These are phyloP conservation scores for Polygonum aviculare DNA, from an alignment of 148 eudicot species.

Conservation along the genomic window DNA sequence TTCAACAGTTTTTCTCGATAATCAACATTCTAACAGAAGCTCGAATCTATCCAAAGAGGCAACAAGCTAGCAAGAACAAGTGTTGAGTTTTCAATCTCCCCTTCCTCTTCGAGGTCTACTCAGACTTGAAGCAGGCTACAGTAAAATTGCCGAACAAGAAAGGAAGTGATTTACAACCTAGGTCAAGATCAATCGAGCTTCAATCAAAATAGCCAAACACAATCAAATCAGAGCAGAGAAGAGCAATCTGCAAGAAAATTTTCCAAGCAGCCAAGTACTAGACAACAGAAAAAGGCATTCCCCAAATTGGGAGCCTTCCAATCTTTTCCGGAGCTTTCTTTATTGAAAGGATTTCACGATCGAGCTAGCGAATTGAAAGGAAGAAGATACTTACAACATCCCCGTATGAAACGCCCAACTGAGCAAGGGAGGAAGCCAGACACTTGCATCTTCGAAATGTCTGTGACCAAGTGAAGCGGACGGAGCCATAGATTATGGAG, in stretches of 20 bases:
- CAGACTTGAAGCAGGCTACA: neutral
- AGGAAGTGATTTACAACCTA: neutral
- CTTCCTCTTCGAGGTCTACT: neutral
- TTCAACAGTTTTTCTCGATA: neutral
- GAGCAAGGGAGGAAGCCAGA: conserved; percentile 35
- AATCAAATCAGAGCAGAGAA: neutral
- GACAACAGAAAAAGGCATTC: too few relatives aligned
- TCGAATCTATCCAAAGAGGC: neutral
- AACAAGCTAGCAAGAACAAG: neutral
- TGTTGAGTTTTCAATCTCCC: neutral
- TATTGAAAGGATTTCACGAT: neutral
- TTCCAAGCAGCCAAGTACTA: too few relatives aligned
- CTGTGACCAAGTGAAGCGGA: conserved; percentile 31
- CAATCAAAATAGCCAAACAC: neutral
- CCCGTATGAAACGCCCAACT: conserved; percentile 21
- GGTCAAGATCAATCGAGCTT: neutral
- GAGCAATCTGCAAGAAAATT: neutral
- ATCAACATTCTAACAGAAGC: neutral
- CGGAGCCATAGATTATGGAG: conserved; percentile 25
- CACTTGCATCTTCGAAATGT: conserved; percentile 30
- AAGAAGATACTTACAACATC: conserved; percentile 27
- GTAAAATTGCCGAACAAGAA: neutral
- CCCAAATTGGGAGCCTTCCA: too few relatives aligned
- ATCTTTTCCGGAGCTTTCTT: too few relatives aligned
- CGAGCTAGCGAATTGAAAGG: neutral